A percentile compares a stretch with the other conserved stretches of the same genome.
Conservation (phyloP, 2,329 filamentous ascomycete species). For the Capronia americana region DNA sequence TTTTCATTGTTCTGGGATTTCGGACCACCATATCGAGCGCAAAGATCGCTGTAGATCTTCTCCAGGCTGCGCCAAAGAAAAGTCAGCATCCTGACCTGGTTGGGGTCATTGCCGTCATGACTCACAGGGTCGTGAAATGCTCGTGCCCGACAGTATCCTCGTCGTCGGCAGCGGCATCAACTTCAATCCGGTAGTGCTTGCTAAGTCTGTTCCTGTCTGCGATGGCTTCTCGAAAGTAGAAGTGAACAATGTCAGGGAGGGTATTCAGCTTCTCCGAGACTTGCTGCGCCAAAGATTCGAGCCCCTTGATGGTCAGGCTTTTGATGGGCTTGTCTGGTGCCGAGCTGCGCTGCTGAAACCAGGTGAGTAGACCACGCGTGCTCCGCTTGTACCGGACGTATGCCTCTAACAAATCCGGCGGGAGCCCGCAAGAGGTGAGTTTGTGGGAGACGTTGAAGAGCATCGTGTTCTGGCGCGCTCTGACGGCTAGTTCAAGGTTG, state of each 20-base stretch:
- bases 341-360: constrained; percentile 40
- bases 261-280: constrained; percentile 36
- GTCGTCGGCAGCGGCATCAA: constrained; percentile 31
- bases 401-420: constrained; percentile 39
- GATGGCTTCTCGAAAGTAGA: constrained; percentile 43
- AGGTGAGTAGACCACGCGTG: constrained; percentile 41
- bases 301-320: constrained; percentile 41
- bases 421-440: constrained; percentile 37
- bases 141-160: constrained; percentile 42
- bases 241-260: constrained; percentile 43
- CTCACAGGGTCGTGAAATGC: constrained; percentile 43
- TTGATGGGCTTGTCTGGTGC: constrained; percentile 30
- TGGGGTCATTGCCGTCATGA: background rate
- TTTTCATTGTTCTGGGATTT: constrained; percentile 22
- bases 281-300: constrained; percentile 35
- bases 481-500: background rate
- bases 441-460: constrained; percentile 39
- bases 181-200: constrained; percentile 40
- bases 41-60: constrained; percentile 41
- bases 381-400: constrained; percentile 43
- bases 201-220: constrained; percentile 41
- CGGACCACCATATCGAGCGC: constrained; percentile 36
- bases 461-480: constrained; percentile 23
- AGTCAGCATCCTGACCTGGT: constrained; percentile 2
- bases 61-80: constrained; percentile 23